Percentiles rank a stretch among this genome's conserved stretches.
phyloP scores from a whole-genome alignment of 257 asterid species.

The Primulina eburnea region DNA sequence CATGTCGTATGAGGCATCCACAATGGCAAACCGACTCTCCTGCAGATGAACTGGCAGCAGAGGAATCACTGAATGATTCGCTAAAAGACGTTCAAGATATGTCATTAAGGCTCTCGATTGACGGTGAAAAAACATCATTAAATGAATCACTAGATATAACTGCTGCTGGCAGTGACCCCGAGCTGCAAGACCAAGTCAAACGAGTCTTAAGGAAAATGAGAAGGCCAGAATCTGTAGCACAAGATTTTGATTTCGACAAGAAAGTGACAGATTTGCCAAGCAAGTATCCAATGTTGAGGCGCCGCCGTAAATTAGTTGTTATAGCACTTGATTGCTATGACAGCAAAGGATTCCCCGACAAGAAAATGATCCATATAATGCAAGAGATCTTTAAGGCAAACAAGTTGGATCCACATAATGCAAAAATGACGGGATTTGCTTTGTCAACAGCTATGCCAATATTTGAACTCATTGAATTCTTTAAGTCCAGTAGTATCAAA shows the following conservation, averaged over 20 bases:
- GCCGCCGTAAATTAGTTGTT: slow-evolving; percentile 57
- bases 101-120: slow-evolving; percentile 73
- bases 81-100: slow-evolving; percentile 69
- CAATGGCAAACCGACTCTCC: slow-evolving; percentile 85
- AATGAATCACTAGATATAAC: slow-evolving; percentile 47
- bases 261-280: slow-evolving; percentile 38
- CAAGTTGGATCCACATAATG: slow-evolving; percentile 48
- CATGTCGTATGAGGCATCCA: slow-evolving; percentile 88
- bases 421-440: slow-evolving; percentile 58
- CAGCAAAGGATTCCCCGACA: slow-evolving; percentile 50
- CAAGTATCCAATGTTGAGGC: slow-evolving; percentile 69
- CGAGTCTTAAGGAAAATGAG: slow-evolving; percentile 64
- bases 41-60: slow-evolving; percentile 46
- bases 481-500: slow-evolving; percentile 52
- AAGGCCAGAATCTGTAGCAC: slow-evolving; percentile 39
- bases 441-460: slow-evolving; percentile 76
- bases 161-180: slow-evolving; percentile 38
- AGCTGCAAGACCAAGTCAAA: slow-evolving; percentile 61
- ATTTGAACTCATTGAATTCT: slow-evolving; percentile 45
- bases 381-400: slow-evolving; percentile 56
- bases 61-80: slow-evolving; percentile 75
- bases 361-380: slow-evolving; percentile 48
- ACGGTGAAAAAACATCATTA: slow-evolving; percentile 66
- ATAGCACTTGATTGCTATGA: slow-evolving; percentile 80
- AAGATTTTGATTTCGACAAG: slow-evolving; percentile 37